A percentile compares a stretch with the other conserved stretches of the same genome.
Evolutionary conservation across 768 basidiomycete species (phyloP).

Genomic region (Mycena metata): DNA sequence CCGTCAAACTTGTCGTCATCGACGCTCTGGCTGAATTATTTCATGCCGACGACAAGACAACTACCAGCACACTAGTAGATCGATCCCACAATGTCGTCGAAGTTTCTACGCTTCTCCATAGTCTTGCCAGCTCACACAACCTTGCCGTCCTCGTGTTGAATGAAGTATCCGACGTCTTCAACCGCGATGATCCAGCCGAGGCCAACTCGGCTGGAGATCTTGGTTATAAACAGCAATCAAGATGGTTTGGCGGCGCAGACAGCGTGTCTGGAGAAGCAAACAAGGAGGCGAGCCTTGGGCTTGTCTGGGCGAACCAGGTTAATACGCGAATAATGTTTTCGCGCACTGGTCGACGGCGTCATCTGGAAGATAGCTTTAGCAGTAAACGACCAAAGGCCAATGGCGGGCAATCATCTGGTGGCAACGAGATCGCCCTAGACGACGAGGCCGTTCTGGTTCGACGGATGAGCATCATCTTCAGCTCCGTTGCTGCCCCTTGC

Average conservation of each 20-base stretch:
- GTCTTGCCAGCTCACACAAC: constrained; percentile 70
- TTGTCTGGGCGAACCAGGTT: constrained; percentile 95
- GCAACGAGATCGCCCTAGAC: constrained; percentile 42
- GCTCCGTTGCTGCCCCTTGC: constrained; percentile 65
- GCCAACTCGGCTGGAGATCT: constrained; percentile 52
- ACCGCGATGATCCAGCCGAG: constrained; percentile 47
- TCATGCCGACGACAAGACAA: constrained; percentile 71
- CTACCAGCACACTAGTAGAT: constrained; percentile 73
- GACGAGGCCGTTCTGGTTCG: constrained; percentile 71
- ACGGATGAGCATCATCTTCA: constrained; percentile 84
- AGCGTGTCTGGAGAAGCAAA: constrained; percentile 67
- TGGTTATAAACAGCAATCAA: constrained; percentile 78
- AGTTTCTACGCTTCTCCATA: constrained; percentile 79
- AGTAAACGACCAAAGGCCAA: constrained; percentile 47
- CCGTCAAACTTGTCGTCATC: constrained; percentile 84
- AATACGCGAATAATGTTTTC: constrained; percentile 88
- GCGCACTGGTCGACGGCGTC: constrained; percentile 77
- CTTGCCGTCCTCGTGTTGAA: constrained; percentile 89
- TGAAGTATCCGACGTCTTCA: constrained; percentile 88
- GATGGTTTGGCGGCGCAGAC: constrained; percentile 80
- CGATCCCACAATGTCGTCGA: constrained; percentile 79
- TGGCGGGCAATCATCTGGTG: constrained; percentile 3
- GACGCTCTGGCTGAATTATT: constrained; percentile 93
- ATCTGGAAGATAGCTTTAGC: constrained; percentile 56
- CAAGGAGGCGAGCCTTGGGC: constrained; percentile 89